Percentiles rank a stretch among this genome's conserved stretches.
phyloP scores from a whole-genome alignment of 768 basidiomycete species.

The Psilocybe subaeruginosa region DNA sequence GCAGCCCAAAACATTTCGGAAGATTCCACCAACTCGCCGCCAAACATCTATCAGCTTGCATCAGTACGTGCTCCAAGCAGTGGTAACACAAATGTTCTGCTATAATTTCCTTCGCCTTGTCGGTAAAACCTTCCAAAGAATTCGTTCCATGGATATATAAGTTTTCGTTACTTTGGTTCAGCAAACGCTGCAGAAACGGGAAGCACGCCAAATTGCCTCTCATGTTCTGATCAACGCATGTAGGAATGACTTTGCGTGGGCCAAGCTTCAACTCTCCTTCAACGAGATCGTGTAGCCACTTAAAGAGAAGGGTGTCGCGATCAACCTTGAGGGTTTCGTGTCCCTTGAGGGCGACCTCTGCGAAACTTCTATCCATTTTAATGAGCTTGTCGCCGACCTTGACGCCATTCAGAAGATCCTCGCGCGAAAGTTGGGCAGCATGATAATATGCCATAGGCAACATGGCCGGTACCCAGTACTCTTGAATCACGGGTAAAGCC shows the following conservation, averaged over 20 bases:
- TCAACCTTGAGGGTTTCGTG: conserved; percentile 18
- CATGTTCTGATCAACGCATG: background rate
- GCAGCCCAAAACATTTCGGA: conserved; percentile 11
- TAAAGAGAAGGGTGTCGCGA: conserved; percentile 17
- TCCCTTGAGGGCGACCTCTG: conserved; percentile 14
- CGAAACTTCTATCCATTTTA: conserved; percentile 1
- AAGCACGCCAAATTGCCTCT: background rate
- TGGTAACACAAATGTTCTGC: conserved; percentile 14
- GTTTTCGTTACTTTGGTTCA: background rate
- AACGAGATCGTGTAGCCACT: conserved; percentile 18
- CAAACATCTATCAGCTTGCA: conserved; percentile 5
- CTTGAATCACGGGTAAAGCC: conserved; percentile 18
- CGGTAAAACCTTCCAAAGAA: conserved; percentile 15
- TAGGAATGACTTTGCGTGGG: background rate
- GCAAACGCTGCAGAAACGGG: background rate
- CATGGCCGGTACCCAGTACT: conserved; percentile 17
- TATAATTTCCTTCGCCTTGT: conserved; percentile 3
- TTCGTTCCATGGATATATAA: background rate
- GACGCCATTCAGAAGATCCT: conserved; percentile 22
- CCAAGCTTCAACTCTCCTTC: background rate
- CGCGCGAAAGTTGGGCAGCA: conserved; percentile 23
- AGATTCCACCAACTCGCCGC: conserved; percentile 14
- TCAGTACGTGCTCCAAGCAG: conserved; percentile 10
- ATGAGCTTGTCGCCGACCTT: conserved; percentile 11
- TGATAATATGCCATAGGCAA: conserved; percentile 27